Conservation (phyloP, 495 filamentous ascomycete genomes). For the Chaetomidium leptoderma region DNA sequence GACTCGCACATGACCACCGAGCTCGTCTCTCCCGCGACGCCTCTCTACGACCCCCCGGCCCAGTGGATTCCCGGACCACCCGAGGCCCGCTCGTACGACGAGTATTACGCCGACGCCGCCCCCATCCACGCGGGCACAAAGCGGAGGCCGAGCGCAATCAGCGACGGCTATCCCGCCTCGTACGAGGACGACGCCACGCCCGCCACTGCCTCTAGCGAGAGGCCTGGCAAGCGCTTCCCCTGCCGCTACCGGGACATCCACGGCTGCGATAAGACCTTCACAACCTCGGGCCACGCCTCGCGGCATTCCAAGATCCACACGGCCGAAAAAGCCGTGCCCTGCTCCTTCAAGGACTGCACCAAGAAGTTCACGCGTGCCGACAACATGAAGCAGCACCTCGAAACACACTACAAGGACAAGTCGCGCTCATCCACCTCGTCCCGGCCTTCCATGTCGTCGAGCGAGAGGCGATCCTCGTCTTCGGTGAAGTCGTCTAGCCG, state of each 20-base stretch:
- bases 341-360: slow-evolving; percentile 69
- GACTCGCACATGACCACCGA: slow-evolving; percentile 51
- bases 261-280: slow-evolving; percentile 78
- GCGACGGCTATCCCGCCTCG: slow-evolving; percentile 26
- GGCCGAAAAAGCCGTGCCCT: slow-evolving; percentile 87
- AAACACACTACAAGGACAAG: slow-evolving; percentile 70
- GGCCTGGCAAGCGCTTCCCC: slow-evolving; percentile 56
- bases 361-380: slow-evolving; percentile 95
- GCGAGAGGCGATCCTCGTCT: slow-evolving; percentile 33
- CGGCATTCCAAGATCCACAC: slow-evolving; percentile 96
- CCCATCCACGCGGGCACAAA: slow-evolving; percentile 30
- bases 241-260: slow-evolving; percentile 62
- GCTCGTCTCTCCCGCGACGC: slow-evolving; percentile 47
- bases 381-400: slow-evolving; percentile 97
- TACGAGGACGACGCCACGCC: slow-evolving; percentile 29
- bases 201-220: slow-evolving; percentile 40
- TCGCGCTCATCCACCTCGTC: slow-evolving; percentile 35
- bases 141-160: slow-evolving; percentile 30
- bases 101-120: slow-evolving; percentile 33
- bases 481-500: slow-evolving; percentile 33
- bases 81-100: slow-evolving; percentile 36
- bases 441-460: slow-evolving; percentile 19
- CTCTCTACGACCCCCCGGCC: slow-evolving; percentile 32
- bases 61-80: slow-evolving; percentile 26
- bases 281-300: slow-evolving; percentile 93